A percentile compares a stretch with the other conserved stretches of the same genome.
Evolutionary conservation across 768 basidiomycete genomes (phyloP).

Genomic region (Coprinellus micaceus): DNA sequence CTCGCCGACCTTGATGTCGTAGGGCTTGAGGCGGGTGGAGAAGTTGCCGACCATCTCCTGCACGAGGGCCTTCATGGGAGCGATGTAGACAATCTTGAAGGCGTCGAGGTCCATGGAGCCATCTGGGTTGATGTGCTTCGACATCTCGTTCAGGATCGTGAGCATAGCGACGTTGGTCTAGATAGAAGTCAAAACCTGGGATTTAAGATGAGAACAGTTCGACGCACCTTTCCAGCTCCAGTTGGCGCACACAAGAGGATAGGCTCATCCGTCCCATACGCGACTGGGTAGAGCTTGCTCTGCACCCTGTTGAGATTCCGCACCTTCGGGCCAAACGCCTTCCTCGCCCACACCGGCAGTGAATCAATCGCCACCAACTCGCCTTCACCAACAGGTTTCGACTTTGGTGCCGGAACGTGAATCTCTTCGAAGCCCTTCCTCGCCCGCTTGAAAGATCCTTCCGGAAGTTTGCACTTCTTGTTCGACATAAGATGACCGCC

Average conservation of each 20-base stretch:
- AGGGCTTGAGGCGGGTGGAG: conserved; percentile 60
- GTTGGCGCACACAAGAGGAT: conserved; percentile 96
- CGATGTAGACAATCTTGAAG: conserved; percentile 97
- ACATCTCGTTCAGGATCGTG: conserved; percentile 86
- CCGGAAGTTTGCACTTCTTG: conserved; percentile 96
- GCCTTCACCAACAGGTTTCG: conserved; percentile 55
- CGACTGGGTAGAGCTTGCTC: conserved; percentile 87
- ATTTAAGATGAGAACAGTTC: neutral
- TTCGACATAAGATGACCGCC: conserved; percentile 98
- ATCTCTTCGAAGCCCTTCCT: conserved; percentile 98
- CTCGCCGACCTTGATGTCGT: conserved; percentile 86
- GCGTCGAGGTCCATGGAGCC: conserved; percentile 79
- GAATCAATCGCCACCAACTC: conserved; percentile 70
- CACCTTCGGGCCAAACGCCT: conserved; percentile 68
- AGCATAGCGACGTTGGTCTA: conserved; percentile 99
- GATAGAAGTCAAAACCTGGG: conserved; percentile 14
- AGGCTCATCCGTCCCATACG: conserved; percentile 93
- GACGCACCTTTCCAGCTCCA: conserved; percentile 92
- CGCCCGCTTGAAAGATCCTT: conserved; percentile 94
- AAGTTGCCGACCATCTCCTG: conserved; percentile 99
- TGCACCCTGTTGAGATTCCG: conserved; percentile 86
- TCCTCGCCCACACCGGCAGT: conserved; percentile 82
- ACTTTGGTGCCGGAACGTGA: conserved; percentile 91
- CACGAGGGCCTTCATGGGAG: conserved; percentile 98
- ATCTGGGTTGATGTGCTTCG: conserved; percentile 79